phyloP scores from a whole-genome alignment of 192 early-diverging fungal species.

The Backusella macrospora region DNA sequence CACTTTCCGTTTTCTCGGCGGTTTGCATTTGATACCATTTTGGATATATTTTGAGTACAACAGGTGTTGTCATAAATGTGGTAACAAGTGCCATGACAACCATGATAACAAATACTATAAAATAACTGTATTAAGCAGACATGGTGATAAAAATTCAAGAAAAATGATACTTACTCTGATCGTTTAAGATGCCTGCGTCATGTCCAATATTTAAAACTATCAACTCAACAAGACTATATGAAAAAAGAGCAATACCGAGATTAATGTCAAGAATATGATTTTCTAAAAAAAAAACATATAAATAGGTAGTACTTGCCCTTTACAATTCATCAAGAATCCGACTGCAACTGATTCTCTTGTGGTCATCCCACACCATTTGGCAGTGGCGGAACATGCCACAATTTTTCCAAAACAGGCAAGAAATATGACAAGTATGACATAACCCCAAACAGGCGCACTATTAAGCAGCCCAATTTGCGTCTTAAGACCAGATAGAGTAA shows the following conservation, averaged over 20 bases:
- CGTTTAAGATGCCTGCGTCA: conserved; percentile 80
- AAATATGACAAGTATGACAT: conserved; percentile 72
- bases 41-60: conserved; percentile 76
- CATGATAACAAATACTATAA: conserved; percentile 54
- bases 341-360: conserved; percentile 85
- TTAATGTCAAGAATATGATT: not conserved
- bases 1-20: not conserved
- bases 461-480: conserved; percentile 79
- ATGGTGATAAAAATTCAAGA: not conserved
- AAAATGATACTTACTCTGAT: conserved; percentile 37
- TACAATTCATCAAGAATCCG: conserved; percentile 93
- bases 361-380: conserved; percentile 65
- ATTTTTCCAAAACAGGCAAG: conserved; percentile 87
- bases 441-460: conserved; percentile 72
- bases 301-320: conserved; percentile 54
- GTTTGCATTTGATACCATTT: conserved; percentile 54
- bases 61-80: conserved; percentile 85
- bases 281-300: not conserved
- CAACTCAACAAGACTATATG: conserved; percentile 80
- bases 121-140: not conserved
- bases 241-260: not conserved
- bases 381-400: conserved; percentile 71
- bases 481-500: conserved; percentile 90
- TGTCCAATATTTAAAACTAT: conserved; percentile 94
- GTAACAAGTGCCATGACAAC: conserved; percentile 59